Percentiles rank a stretch among this genome's conserved stretches.
These are phyloP conservation scores for Aspergillus pseudoterreus DNA, from an alignment of 2,329 filamentous ascomycete species.

Conservation along the genomic window DNA sequence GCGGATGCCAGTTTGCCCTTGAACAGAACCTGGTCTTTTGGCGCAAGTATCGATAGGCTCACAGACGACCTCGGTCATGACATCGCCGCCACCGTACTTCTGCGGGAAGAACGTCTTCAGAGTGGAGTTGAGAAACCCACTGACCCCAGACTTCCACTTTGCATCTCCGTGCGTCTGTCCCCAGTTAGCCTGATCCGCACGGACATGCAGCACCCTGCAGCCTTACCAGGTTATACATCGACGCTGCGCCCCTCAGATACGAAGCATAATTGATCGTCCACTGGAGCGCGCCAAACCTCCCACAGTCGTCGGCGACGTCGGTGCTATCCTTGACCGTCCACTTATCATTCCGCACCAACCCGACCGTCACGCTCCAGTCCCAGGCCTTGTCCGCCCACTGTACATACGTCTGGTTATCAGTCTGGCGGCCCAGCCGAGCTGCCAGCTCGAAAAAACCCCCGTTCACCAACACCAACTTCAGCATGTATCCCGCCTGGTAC, in stretches of 20 bases:
- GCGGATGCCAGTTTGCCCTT: slow-evolving; percentile 61
- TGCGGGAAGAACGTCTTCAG: slow-evolving; percentile 49
- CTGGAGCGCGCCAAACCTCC: slow-evolving; percentile 44
- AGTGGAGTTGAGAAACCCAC: slow-evolving; percentile 55
- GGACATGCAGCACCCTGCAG: no score
- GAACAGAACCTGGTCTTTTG: slow-evolving; percentile 56
- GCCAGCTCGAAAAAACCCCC: slow-evolving; percentile 15
- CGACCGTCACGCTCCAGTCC: slow-evolving; percentile 45
- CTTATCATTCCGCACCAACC: slow-evolving; percentile 44
- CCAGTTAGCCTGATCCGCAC: neutral
- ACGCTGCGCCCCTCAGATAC: slow-evolving; percentile 50
- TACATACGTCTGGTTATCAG: slow-evolving; percentile 10
- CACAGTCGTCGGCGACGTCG: slow-evolving; percentile 48
- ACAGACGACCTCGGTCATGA: slow-evolving; percentile 57
- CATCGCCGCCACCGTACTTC: slow-evolving; percentile 26
- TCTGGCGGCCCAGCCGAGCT: slow-evolving; percentile 13
- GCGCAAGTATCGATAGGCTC: slow-evolving; percentile 52
- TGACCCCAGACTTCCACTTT: slow-evolving; percentile 50
- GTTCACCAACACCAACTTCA: slow-evolving; percentile 13
- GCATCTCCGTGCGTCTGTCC: slow-evolving; percentile 26
- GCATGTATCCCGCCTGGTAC: slow-evolving; percentile 10
- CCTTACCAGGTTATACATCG: slow-evolving; percentile 50
- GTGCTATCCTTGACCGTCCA: slow-evolving; percentile 50
- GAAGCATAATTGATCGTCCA: slow-evolving; percentile 55
- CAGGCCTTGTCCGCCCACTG: slow-evolving; percentile 65